Base-by-base conservation (phyloP, 1,284 basidiomycete genomes). In the Polyporus tsugae region DNA sequence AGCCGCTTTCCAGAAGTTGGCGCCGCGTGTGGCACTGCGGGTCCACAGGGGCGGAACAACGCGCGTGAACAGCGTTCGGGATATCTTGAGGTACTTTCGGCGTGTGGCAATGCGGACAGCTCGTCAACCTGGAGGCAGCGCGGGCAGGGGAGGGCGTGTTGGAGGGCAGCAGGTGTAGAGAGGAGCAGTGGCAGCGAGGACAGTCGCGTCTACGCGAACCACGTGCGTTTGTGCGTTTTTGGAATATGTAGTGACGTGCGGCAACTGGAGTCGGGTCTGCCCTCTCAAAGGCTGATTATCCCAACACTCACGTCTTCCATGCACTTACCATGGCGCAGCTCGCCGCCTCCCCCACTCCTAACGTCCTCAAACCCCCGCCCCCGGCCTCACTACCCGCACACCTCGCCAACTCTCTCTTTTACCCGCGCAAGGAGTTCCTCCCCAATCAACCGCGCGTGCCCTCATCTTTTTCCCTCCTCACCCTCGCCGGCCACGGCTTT, bases 371-470 rank as follows among this genome's bases (percentile, higher is more conserved):
- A 61, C 76, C 74, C 63, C 74, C 76, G n/a, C 42, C 69, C 58
- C 59, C 70, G 2, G 42, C 67, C 9, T 66, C 67, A 44, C 62
- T 70, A 44, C 57, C 69, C 25, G 38, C 72, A 29, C 69, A 65
- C 44, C 65, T 66, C 36, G 67, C 73, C 70, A 72, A 76, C 49
- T 68, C 77, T 35, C 69, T 75, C 62, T 91, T 93, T 72, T 84
- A 83, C 35, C 91, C 91, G 4, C 81, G 91, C 74, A 90, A 86
- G 76, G 91, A 93, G 78, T 93, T 93, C 78, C 81, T 90, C 69
- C 85, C 85, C 55, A 86, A 91, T 72, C 84, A 84, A 71, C 67
- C 58, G 6, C 80, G 80, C 57, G 80, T 84, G 29, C 81, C 84
- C 42, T 91, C 88, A 70, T 81, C 87, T 42, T 93, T 93, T 78